Evolutionary conservation across 768 basidiomycete genomes (phyloP).

Genomic region (Pulveroboletus sp.): DNA sequence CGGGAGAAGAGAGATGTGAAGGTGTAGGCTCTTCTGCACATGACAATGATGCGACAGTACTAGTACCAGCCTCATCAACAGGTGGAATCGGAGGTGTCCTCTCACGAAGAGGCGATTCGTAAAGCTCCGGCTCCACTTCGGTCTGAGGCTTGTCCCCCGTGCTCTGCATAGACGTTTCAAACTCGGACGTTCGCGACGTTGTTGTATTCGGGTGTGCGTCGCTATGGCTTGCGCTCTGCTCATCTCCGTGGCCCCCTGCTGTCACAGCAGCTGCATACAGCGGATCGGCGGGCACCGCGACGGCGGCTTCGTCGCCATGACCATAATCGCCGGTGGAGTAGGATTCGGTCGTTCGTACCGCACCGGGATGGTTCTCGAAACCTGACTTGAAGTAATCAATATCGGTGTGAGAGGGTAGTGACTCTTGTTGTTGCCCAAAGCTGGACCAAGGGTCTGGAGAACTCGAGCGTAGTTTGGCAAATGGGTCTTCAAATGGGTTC

Average conservation of each 20-base stretch:
- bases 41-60: constrained; percentile 13
- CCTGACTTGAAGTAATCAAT: constrained; percentile 28
- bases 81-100: constrained; percentile 32
- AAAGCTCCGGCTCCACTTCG: constrained; percentile 3
- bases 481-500: constrained; percentile 74
- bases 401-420: constrained; percentile 17
- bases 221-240: constrained; percentile 12
- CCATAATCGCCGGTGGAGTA: constrained; percentile 32
- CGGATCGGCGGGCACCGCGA: constrained; percentile 32
- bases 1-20: constrained; percentile 8
- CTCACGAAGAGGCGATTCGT: constrained; percentile 14
- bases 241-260: constrained; percentile 31
- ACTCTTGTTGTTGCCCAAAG: constrained; percentile 39
- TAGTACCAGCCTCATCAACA: constrained; percentile 27
- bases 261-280: constrained; percentile 36
- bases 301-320: constrained; percentile 25
- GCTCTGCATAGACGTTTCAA: constrained; percentile 36
- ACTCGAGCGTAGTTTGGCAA: constrained; percentile 52
- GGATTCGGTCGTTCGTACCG: constrained; percentile 31
- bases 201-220: constrained; percentile 8
- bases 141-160: constrained; percentile 23
- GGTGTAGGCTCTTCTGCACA: constrained; percentile 9
- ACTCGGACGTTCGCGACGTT: constrained; percentile 40
- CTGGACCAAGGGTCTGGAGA: constrained; percentile 78
- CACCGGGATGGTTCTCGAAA: constrained; percentile 23